Conservation (phyloP, 352 stramenopile species). For the Globisporangium paddicum region DNA sequence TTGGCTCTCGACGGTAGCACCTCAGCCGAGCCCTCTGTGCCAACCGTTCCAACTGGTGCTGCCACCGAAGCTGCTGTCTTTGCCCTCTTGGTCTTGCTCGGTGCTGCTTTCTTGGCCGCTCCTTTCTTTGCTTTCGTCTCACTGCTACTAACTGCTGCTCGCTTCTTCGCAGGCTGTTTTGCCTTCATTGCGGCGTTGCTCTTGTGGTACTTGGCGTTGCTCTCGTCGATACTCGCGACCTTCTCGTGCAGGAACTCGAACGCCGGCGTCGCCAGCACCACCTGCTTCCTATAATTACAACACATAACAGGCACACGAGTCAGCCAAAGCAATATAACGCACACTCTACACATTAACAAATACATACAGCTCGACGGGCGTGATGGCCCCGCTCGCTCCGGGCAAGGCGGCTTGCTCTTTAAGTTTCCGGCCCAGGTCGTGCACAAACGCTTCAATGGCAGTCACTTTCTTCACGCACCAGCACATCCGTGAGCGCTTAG, state of each 20-base stretch:
- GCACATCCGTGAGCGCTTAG: background rate
- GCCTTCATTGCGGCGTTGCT: constrained; percentile 17
- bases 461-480: constrained; percentile 24
- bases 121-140: background rate
- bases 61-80: constrained; percentile 1
- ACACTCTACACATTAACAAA: background rate
- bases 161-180: background rate
- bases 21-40: too few species aligned
- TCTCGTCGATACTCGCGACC: constrained; percentile 54
- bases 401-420: constrained; percentile 18
- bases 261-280: constrained; percentile 33
- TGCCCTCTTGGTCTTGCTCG: constrained; percentile 1
- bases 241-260: constrained; percentile 54
- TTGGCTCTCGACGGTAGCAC: background rate
- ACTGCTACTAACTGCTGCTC: constrained; percentile 4
- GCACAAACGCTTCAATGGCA: constrained; percentile 55
- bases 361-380: constrained; percentile 58
- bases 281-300: constrained; percentile 37
- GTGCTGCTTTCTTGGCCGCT: background rate
- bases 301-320: background rate
- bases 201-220: constrained; percentile 54
- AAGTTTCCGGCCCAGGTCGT: constrained; percentile 47
- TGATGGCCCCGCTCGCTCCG: constrained; percentile 24
- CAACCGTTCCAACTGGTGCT: background rate
- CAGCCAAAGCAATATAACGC: too few species aligned